Conservation (phyloP, 2,329 filamentous ascomycete species). For the Fusarium equiseti region DNA sequence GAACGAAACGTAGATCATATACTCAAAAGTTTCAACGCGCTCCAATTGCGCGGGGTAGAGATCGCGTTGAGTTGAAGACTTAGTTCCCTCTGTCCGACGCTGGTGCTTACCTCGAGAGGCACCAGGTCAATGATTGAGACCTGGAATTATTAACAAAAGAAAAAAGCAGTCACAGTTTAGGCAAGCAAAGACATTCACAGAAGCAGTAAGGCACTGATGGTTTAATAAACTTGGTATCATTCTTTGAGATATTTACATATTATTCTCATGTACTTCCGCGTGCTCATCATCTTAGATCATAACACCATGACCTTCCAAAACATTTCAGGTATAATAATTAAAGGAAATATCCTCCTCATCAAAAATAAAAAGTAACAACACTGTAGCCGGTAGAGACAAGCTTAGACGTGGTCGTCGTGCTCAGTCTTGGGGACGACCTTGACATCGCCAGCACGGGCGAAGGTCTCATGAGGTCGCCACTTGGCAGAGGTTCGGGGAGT, state of each 20-base stretch:
- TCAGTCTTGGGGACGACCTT: conserved; percentile 46
- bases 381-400: not conserved
- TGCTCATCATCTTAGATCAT: conserved; percentile 1
- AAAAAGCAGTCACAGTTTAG: not conserved
- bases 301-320: conserved; percentile 2
- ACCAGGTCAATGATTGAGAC: not conserved
- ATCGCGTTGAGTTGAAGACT: not conserved
- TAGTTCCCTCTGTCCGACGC: not conserved
- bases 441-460: conserved; percentile 61
- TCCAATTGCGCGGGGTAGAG: not conserved
- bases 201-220: not conserved
- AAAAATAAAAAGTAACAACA: conserved; percentile 3
- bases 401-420: conserved; percentile 50
- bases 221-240: conserved; percentile 20
- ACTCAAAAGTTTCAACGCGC: not conserved
- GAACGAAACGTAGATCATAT: not conserved
- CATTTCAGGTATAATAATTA: conserved; percentile 30
- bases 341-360: conserved; percentile 9
- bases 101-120: not conserved
- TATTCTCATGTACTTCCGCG: conserved; percentile 37
- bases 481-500: conserved; percentile 80
- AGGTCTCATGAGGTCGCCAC: conserved; percentile 80
- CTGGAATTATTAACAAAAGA: not conserved
- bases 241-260: conserved; percentile 43
- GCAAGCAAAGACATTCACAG: not conserved